Evolutionary conservation across 2,329 filamentous ascomycete species (phyloP).

Genomic region (Colletotrichum tropicale): DNA sequence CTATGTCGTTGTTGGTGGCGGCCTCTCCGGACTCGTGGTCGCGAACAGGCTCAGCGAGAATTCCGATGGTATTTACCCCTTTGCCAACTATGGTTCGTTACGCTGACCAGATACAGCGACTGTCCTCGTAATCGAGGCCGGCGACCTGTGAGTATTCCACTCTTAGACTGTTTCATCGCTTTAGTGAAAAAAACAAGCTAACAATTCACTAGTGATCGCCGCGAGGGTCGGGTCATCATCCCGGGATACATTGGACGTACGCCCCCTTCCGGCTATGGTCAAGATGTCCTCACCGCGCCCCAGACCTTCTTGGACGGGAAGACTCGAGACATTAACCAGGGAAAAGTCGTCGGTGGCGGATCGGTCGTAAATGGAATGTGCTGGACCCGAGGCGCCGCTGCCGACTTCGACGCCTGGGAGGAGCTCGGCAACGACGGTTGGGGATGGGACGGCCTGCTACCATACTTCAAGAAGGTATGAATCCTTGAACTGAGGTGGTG

Average conservation of each 20-base stretch:
- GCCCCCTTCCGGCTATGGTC: constrained; percentile 26
- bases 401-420: constrained; percentile 48
- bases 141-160: constrained; percentile 15
- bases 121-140: constrained; percentile 23
- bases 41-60: constrained; percentile 47
- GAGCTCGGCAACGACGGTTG: constrained; percentile 44
- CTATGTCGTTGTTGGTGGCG: constrained; percentile 50
- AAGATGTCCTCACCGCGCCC: constrained; percentile 31
- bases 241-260: constrained; percentile 23
- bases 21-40: constrained; percentile 48
- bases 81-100: not conserved
- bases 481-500: not conserved
- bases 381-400: constrained; percentile 41
- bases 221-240: constrained; percentile 17
- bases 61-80: constrained; percentile 16
- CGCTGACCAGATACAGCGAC: constrained; percentile 5
- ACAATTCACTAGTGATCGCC: constrained; percentile 3
- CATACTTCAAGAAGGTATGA: constrained; percentile 52
- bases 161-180: not conserved
- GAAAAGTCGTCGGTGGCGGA: constrained; percentile 43
- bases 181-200: not conserved
- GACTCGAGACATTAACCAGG: constrained; percentile 37
- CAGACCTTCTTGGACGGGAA: constrained; percentile 38
- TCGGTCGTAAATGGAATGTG: constrained; percentile 46
- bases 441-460: constrained; percentile 47